These are phyloP conservation scores for Rosellinia necatrix DNA, from an alignment of 2,329 filamentous ascomycete genomes.

Conservation along the genomic window DNA sequence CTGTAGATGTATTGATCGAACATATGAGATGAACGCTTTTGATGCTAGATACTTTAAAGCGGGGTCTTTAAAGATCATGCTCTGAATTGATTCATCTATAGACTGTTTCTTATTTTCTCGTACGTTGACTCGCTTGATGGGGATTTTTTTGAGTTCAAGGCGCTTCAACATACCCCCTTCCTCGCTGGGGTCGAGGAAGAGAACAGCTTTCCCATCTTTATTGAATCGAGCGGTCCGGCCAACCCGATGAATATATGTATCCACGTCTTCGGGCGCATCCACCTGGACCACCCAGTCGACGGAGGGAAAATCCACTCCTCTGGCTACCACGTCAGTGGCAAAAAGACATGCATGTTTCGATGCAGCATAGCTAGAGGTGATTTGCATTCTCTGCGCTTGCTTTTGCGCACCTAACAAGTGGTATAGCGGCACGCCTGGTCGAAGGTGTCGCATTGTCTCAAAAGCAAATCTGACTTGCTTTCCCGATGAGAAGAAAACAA, in stretches of 20 bases:
- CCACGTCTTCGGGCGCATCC: constrained; percentile 95
- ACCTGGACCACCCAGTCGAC: constrained; percentile 99
- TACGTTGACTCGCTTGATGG: constrained; percentile 83
- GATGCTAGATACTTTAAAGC: constrained; percentile 94
- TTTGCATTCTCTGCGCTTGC: constrained; percentile 84
- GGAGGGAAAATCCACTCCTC: constrained; percentile 92
- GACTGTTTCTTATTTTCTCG: constrained; percentile 87
- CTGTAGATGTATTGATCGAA: constrained; percentile 82
- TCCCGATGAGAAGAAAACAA: constrained; percentile 92
- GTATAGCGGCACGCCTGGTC: constrained; percentile 89
- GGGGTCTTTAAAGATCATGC: constrained; percentile 93
- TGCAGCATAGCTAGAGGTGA: constrained; percentile 79
- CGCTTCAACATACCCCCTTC: constrained; percentile 88
- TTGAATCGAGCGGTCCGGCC: constrained; percentile 62
- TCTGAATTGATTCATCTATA: constrained; percentile 84
- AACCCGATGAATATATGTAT: constrained; percentile 85
- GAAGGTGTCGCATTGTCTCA: constrained; percentile 88
- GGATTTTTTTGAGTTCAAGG: constrained; percentile 86
- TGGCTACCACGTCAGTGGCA: constrained; percentile 91
- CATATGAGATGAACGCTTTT: constrained; percentile 93
- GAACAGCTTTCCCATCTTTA: constrained; percentile 80
- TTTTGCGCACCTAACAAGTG: constrained; percentile 80
- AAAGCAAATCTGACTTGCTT: constrained; percentile 96
- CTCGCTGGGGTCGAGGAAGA: constrained; percentile 92
- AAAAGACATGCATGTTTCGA: constrained; percentile 88